Base-by-base conservation (phyloP, 108 stramenopile species). In the Conticribra guillardii region DNA sequence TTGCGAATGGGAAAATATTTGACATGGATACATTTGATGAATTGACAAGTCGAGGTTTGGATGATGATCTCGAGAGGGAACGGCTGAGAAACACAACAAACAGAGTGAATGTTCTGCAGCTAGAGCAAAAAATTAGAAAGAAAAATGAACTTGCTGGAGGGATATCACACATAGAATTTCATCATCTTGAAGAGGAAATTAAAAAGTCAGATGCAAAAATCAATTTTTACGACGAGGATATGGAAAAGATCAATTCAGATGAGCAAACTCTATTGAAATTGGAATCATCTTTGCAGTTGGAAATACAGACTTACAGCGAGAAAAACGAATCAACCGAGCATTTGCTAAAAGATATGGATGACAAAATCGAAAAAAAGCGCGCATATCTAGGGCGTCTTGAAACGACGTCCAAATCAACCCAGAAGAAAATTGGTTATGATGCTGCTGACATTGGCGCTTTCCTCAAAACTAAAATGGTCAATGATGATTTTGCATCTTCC, bases 391-490 rank as follows among this genome's bases (percentile, higher is more conserved):
- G 34, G 17, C 30, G 51, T 22, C 32, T 65, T 21, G 51, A 65
- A 27, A 28, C 18, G 18, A n/a, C 31, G 1, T 26, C 51, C 0
- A 60, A 59, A 22, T 45, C 19, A 2, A 27, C 58, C 19, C 31
- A 56, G 30, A 60, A 59, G 49, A 82, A 82, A 64, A 77, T 73
- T 46, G 67, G 31, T 1, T 50, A 70, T 52, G 73, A 54, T 47
- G 67, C 37, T 48, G 76, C 68, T 31, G 77, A 69, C 60, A 54
- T 88, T 57, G 87, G 79, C 56, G 21, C 37, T 11, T 73, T 83
- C 16, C 30, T 65, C 26, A 51, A 65, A 32, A 22, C 64, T 0
- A 17, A 7, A 3, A 16, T 65, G 26, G 30, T 65, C 3, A 65
- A 64, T 33, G 50, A 64, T 19, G 51, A 65, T 52, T 65, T 53